Percentiles rank a stretch among this genome's conserved stretches.
These are phyloP conservation scores for Biscogniauxia mediterranea DNA, from an alignment of 2,329 filamentous ascomycete species.

Conservation along the genomic window DNA sequence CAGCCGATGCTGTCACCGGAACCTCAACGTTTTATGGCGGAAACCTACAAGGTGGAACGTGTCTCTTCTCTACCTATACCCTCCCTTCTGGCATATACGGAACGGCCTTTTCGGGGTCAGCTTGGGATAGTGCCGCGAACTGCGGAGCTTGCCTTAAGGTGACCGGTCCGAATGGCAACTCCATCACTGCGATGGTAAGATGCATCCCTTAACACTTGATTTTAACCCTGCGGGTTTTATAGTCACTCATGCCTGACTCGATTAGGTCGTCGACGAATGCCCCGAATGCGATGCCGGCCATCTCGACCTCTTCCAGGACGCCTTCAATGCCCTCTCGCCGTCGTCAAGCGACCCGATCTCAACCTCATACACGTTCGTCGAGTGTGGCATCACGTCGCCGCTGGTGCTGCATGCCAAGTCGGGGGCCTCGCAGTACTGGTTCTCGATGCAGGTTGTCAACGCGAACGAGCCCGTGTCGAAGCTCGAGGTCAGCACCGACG, in stretches of 20 bases:
- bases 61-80: conserved; percentile 62
- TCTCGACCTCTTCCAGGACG: conserved; percentile 45
- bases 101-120: conserved; percentile 57
- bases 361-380: conserved; percentile 39
- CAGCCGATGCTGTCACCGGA: conserved; percentile 32
- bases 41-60: conserved; percentile 58
- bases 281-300: conserved; percentile 41
- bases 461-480: conserved; percentile 53
- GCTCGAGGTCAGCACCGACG: conserved; percentile 61
- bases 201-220: neutral
- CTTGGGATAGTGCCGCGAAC: conserved; percentile 54
- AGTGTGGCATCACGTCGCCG: conserved; percentile 42
- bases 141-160: conserved; percentile 64
- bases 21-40: conserved; percentile 54
- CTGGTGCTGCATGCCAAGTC: conserved; percentile 45
- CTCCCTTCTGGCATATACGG: conserved; percentile 58
- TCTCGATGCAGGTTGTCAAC: conserved; percentile 63
- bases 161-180: conserved; percentile 54
- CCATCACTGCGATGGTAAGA: conserved; percentile 62
- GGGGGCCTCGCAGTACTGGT: conserved; percentile 43
- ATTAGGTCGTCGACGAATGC: conserved; percentile 45
- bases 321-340: conserved; percentile 38
- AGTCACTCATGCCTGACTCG: neutral
- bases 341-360: conserved; percentile 38
- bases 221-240: neutral